Percentiles rank a stretch among this genome's conserved stretches.
phyloP scores from a whole-genome alignment of 2,329 filamentous ascomycete species.

The Fusarium sp. region DNA sequence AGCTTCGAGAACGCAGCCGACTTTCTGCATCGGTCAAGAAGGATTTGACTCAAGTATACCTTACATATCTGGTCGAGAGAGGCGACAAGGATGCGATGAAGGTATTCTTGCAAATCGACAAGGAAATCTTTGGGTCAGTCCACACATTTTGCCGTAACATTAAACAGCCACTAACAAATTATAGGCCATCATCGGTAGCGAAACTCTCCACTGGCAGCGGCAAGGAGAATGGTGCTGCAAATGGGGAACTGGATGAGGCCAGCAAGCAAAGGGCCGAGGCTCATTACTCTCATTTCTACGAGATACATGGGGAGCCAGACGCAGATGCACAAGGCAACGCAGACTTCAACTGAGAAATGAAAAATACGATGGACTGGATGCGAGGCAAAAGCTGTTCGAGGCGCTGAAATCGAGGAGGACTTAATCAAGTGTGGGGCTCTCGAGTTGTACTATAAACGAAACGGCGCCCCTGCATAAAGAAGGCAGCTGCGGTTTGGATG shows the following conservation, averaged over 20 bases:
- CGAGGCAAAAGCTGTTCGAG: constrained; percentile 6
- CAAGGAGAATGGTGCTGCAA: constrained; percentile 59
- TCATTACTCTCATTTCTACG: constrained; percentile 63
- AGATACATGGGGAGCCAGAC: constrained; percentile 61
- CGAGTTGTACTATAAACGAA: constrained; percentile 32
- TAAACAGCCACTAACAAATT: constrained; percentile 19
- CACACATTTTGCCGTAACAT: background rate
- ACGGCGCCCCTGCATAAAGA: constrained; percentile 15
- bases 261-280: constrained; percentile 63
- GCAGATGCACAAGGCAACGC: constrained; percentile 61
- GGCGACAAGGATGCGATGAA: constrained; percentile 87
- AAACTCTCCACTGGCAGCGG: constrained; percentile 52
- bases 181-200: constrained; percentile 60
- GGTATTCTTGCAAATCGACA: constrained; percentile 84
- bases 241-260: constrained; percentile 62
- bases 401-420: constrained; percentile 15
- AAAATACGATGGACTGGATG: background rate
- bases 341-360: constrained; percentile 57
- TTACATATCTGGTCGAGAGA: constrained; percentile 84
- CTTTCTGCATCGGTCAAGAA: constrained; percentile 75
- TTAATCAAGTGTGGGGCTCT: constrained; percentile 23
- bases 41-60: constrained; percentile 81
- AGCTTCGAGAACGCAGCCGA: constrained; percentile 78
- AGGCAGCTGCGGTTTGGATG: constrained; percentile 25
- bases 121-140: constrained; percentile 84